Evolutionary conservation across 257 asterid species (phyloP).

Genomic region (Eustoma russellianum): DNA sequence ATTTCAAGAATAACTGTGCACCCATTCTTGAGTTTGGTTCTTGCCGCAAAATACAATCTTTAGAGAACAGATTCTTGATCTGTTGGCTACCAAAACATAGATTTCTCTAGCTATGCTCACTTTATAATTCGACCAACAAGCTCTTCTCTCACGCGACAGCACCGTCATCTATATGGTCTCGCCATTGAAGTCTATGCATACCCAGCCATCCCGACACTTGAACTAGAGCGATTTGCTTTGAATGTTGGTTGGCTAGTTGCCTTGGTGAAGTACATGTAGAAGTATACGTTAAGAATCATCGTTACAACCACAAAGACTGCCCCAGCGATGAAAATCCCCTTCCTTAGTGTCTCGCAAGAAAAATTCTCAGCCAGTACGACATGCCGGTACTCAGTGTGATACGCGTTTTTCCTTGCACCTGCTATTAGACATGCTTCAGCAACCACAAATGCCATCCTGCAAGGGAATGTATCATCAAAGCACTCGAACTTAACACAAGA

Average conservation of each 20-base stretch:
- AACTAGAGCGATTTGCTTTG: conserved; percentile 35
- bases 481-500: neutral
- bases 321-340: conserved; percentile 89
- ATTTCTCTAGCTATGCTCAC: neutral
- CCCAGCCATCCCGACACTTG: conserved; percentile 52
- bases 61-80: neutral
- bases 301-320: conserved; percentile 77
- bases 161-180: neutral
- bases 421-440: conserved; percentile 77
- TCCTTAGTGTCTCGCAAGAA: conserved; percentile 67
- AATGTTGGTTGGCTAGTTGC: conserved; percentile 57
- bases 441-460: conserved; percentile 67
- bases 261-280: conserved; percentile 66
- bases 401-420: conserved; percentile 66
- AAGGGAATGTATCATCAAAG: neutral
- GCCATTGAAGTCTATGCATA: conserved; percentile 26
- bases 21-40: no score
- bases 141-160: neutral
- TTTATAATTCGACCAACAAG: neutral
- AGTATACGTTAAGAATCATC: conserved; percentile 64
- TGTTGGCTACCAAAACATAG: neutral
- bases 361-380: conserved; percentile 48
- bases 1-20: no score
- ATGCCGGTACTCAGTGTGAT: conserved; percentile 70
- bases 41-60: neutral